phyloP scores from a whole-genome alignment of 306 rosid genomes.

The Cyamopsis tetragonoloba region DNA sequence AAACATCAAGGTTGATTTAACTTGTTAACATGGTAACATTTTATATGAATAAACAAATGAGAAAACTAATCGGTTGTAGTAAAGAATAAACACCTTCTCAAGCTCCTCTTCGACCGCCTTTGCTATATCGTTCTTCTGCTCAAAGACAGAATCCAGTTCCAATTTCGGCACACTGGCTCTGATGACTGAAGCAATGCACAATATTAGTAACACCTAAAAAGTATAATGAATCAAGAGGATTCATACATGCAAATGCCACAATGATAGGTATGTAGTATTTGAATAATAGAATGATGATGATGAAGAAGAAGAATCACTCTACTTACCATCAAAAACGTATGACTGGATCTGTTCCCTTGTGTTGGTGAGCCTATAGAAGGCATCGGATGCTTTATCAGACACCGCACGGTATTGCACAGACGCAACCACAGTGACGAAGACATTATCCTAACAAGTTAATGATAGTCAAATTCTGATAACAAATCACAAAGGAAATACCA shows the following conservation, averaged over 20 bases:
- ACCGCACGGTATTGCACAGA: slow-evolving; percentile 63
- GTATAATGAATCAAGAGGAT: background rate
- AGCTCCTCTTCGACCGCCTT: slow-evolving; percentile 65
- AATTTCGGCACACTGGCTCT: slow-evolving; percentile 66
- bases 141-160: slow-evolving; percentile 64
- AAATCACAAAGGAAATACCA: slow-evolving; percentile 7
- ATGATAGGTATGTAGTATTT: background rate
- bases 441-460: slow-evolving; percentile 54
- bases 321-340: slow-evolving; percentile 69
- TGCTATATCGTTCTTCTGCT: slow-evolving; percentile 69
- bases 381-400: slow-evolving; percentile 57
- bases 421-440: slow-evolving; percentile 64
- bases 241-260: background rate
- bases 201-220: background rate
- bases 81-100: slow-evolving; percentile 49
- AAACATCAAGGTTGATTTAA: slow-evolving; percentile 8
- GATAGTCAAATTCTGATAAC: slow-evolving; percentile 13
- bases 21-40: background rate
- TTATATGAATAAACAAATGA: background rate
- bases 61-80: background rate
- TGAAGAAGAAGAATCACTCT: background rate
- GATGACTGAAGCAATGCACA: slow-evolving; percentile 44
- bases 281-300: background rate
- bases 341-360: slow-evolving; percentile 64
- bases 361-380: slow-evolving; percentile 70